Evolutionary conservation across 2,329 filamentous ascomycete genomes (phyloP), one percentile per base, ranked within the genome.

Genomic region (Calonectria hawksworthii): DNA sequence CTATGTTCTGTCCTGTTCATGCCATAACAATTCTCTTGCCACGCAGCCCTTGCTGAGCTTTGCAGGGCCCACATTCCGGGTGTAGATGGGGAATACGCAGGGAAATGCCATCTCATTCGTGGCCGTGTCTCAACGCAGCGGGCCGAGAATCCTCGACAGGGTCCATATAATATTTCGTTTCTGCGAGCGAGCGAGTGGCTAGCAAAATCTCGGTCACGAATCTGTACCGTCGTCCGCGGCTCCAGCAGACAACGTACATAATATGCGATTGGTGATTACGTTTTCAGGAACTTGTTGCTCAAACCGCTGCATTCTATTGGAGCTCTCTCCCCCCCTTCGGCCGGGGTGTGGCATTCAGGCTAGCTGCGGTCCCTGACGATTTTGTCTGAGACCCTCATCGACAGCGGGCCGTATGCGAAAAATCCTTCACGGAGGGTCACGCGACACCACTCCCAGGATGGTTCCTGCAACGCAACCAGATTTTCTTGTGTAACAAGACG

Each of bases 91-190:
- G 56, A 23, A 41, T 13, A 18, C 56, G 34, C 56, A 63, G 34
- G 36, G 34, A 63, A 63, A 41, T 26, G 36, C 34, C 56, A 38
- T 41, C n/a, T 63, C 41, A 63, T 63, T 63, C n/a, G 56, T 8
- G 9, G 52, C 23, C 56, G n/a, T 61, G 56, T 41, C 56, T 41
- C 56, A 28, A 61, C 16, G 34, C 56, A 26, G 34, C 56, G 56
- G 56, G 56, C 56, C 56, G 30, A 11, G n/a, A 63, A 63, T 41
- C 36, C 56, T 63, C 36, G n/a, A 63, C n/a, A 32, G 34, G 56
- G 38, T 63, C 56, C 56, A 63, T 63, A 63, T 63, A 28, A 63
- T 41, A 63, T 63, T 41, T 63, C 56, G 36, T 63, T 41, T 63
- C 34, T 34, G 16, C 16, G 34, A 9, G 23, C 56, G 18, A 36